phyloP scores from a whole-genome alignment of 2,329 filamentous ascomycete genomes.

The Stachybotrys chartarum region DNA sequence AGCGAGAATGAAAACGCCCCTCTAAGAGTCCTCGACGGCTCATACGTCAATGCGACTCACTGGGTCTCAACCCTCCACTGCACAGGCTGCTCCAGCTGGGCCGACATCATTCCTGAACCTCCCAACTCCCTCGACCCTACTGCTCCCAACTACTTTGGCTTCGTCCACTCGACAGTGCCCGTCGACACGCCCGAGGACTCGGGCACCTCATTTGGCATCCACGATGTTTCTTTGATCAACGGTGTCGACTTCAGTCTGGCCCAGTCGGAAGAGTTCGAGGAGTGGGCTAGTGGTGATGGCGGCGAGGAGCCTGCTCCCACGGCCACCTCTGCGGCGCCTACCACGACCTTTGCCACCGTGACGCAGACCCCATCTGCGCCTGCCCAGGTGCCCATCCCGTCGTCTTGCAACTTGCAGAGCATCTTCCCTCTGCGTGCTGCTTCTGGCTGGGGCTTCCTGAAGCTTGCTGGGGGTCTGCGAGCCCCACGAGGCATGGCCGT shows the following conservation, averaged over 20 bases:
- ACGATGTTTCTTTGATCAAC: constrained; percentile 34
- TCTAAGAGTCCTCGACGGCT: constrained; percentile 27
- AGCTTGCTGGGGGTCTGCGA: constrained; percentile 28
- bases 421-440: constrained; percentile 22
- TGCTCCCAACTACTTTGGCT: constrained; percentile 30
- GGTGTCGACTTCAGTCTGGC: constrained; percentile 26
- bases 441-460: constrained; percentile 29
- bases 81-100: constrained; percentile 33
- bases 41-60: constrained; percentile 23
- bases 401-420: constrained; percentile 1
- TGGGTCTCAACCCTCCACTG: constrained; percentile 27
- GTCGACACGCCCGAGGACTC: constrained; percentile 28
- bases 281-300: constrained; percentile 1
- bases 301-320: neutral
- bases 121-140: constrained; percentile 28
- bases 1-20: constrained; percentile 20
- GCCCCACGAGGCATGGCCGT: constrained; percentile 27
- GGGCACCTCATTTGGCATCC: constrained; percentile 31
- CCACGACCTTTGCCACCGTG: neutral
- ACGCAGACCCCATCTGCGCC: neutral
- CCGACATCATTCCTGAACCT: constrained; percentile 28
- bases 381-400: neutral
- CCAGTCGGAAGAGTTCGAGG: constrained; percentile 23
- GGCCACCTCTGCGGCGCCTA: neutral
- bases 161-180: constrained; percentile 27